phyloP scores from a whole-genome alignment of 768 basidiomycete genomes.

The Leccinum incarnatum region DNA sequence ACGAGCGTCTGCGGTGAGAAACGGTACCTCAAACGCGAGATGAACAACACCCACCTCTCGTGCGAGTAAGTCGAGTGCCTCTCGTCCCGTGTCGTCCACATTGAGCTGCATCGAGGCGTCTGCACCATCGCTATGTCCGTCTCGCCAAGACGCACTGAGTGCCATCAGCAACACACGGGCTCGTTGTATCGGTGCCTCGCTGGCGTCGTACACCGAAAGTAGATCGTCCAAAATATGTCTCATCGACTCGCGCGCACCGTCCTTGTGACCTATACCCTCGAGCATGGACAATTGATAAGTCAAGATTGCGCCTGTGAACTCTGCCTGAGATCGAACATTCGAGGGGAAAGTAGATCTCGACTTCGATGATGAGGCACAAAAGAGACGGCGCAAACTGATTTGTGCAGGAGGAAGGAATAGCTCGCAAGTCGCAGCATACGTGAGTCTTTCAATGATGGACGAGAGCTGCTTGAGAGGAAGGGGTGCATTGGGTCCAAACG shows the following conservation, averaged over 20 bases:
- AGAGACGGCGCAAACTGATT: conserved; percentile 43
- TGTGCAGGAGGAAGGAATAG: conserved; percentile 50
- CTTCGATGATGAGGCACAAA: neutral
- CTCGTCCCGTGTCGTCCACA: conserved; percentile 38
- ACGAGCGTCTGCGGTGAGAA: neutral
- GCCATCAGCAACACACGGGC: conserved; percentile 54
- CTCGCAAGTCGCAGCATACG: conserved; percentile 66
- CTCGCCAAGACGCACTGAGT: conserved; percentile 45
- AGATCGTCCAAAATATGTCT: conserved; percentile 46
- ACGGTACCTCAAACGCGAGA: neutral
- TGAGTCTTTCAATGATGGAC: conserved; percentile 61
- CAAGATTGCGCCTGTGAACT: conserved; percentile 52
- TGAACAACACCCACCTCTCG: conserved; percentile 37
- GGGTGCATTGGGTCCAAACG: conserved; percentile 38
- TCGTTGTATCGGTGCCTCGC: conserved; percentile 53
- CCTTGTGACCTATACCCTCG: conserved; percentile 55
- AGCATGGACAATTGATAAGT: conserved; percentile 61
- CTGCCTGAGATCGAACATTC: conserved; percentile 13
- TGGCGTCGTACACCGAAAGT: conserved; percentile 46
- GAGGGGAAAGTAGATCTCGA: conserved; percentile 16
- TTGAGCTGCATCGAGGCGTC: conserved; percentile 20
- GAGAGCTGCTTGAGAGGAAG: conserved; percentile 53
- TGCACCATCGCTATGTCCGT: conserved; percentile 22
- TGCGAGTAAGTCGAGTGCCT: conserved; percentile 42
- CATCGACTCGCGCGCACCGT: conserved; percentile 44